Percentiles rank a stretch among this genome's conserved stretches.
These are phyloP conservation scores for Collybiopsis confluens DNA, from an alignment of 768 basidiomycete species.

Conservation along the genomic window DNA sequence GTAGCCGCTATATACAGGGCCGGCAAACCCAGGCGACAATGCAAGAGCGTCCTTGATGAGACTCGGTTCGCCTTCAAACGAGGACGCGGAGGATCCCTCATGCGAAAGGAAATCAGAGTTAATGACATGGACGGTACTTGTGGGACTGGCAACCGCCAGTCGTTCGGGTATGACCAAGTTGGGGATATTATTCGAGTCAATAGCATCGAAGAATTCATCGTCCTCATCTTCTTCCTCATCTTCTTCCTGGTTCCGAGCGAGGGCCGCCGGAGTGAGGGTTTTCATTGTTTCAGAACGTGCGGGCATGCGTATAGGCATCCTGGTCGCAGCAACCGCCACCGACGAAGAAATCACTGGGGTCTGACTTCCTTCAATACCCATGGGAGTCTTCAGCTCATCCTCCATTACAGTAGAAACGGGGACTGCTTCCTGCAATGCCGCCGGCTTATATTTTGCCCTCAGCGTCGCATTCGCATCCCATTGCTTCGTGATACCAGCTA, in stretches of 20 bases:
- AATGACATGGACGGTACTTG: conserved; percentile 23
- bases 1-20: conserved; percentile 57
- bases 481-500: not conserved
- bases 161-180: conserved; percentile 68
- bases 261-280: conserved; percentile 10
- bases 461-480: not conserved
- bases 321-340: conserved; percentile 1
- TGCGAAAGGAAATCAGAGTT: not conserved
- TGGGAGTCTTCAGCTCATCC: not conserved
- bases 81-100: not conserved
- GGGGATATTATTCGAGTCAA: conserved; percentile 76
- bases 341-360: conserved; percentile 9
- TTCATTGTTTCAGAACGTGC: conserved; percentile 12
- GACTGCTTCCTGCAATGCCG: conserved; percentile 7
- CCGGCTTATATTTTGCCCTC: conserved; percentile 17
- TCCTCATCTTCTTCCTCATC: conserved; percentile 63
- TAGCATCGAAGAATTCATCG: conserved; percentile 98
- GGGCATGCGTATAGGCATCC: conserved; percentile 9
- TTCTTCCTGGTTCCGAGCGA: not conserved
- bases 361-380: not conserved
- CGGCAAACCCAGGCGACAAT: too few species aligned
- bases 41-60: too few species aligned
- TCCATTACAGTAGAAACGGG: not conserved
- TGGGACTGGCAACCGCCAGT: conserved; percentile 40
- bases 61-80: not conserved